Percentiles rank a stretch among this genome's conserved stretches.
These are phyloP conservation scores for Acanthochlamys bracteata DNA, from an alignment of 106 monocot species.

Conservation along the genomic window DNA sequence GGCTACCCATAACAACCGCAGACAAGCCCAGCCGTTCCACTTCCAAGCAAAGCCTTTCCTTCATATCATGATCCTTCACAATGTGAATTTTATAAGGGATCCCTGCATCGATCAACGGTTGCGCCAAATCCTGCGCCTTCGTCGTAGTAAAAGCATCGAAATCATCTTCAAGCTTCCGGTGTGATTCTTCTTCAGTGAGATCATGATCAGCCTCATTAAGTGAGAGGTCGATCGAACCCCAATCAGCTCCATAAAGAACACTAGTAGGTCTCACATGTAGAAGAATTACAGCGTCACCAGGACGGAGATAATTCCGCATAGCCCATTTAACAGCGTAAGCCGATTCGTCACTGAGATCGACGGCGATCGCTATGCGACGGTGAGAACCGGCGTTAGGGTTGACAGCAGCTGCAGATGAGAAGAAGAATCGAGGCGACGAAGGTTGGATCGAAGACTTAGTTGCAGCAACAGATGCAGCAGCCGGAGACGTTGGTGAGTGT, in stretches of 20 bases:
- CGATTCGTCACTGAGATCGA: conserved; percentile 55
- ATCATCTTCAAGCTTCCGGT: conserved; percentile 65
- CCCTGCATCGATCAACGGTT: conserved; percentile 49
- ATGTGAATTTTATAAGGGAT: conserved; percentile 79
- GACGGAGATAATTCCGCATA: conserved; percentile 79
- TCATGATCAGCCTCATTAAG: conserved; percentile 13
- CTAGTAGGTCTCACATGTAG: conserved; percentile 67
- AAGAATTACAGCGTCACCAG: conserved; percentile 73
- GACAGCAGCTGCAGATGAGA: conserved; percentile 26
- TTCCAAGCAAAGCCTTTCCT: conserved; percentile 72
- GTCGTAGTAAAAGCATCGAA: conserved; percentile 59
- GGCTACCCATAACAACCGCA: conserved; percentile 69
- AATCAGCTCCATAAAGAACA: conserved; percentile 60
- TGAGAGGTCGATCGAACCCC: conserved; percentile 41
- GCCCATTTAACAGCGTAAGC: conserved; percentile 68
- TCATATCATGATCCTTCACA: conserved; percentile 81
- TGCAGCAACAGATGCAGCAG: background rate
- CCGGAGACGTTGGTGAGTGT: background rate
- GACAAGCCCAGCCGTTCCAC: conserved; percentile 57
- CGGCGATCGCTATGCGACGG: conserved; percentile 71
- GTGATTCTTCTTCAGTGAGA: conserved; percentile 21
- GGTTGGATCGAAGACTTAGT: conserved; percentile 23
- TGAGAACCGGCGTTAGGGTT: conserved; percentile 25
- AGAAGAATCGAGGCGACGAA: conserved; percentile 51
- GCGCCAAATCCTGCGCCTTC: conserved; percentile 58